Conservation (phyloP, 2,329 filamentous ascomycete genomes). For the Nemania sp. region DNA sequence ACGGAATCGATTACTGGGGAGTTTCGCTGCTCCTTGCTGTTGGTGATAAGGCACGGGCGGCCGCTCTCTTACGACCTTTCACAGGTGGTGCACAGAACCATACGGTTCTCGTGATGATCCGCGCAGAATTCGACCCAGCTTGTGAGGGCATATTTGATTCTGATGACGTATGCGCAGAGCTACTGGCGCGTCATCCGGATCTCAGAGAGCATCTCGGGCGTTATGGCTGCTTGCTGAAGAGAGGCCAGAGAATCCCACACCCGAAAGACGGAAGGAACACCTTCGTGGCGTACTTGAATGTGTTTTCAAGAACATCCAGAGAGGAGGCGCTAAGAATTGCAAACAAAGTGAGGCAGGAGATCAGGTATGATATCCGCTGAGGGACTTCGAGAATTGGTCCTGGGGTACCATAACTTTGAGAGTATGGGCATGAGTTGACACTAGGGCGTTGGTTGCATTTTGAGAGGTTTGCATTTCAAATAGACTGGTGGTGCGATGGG, state of each 20-base stretch:
- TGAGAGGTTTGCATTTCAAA: background rate
- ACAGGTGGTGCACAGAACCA: constrained; percentile 30
- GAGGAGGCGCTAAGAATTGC: constrained; percentile 31
- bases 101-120: constrained; percentile 36
- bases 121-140: constrained; percentile 32
- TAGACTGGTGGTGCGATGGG: background rate
- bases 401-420: background rate
- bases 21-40: constrained; percentile 31
- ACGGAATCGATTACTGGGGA: constrained; percentile 37
- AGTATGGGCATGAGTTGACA: background rate
- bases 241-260: constrained; percentile 35
- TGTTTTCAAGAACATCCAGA: constrained; percentile 34
- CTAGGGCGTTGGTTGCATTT: background rate
- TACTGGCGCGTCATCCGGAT: constrained; percentile 33
- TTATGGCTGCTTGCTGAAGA: constrained; percentile 34
- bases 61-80: constrained; percentile 31
- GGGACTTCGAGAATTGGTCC: background rate
- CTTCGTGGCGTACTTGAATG: constrained; percentile 38
- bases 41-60: constrained; percentile 30
- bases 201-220: constrained; percentile 31
- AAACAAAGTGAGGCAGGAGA: constrained; percentile 28
- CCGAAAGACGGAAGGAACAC: constrained; percentile 34
- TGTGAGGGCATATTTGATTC: constrained; percentile 38
- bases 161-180: constrained; percentile 37
- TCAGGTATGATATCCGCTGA: constrained; percentile 33